These are phyloP conservation scores for Aristolochia fimbriata DNA, from an alignment of 164 flowering plant species.

Conservation along the genomic window DNA sequence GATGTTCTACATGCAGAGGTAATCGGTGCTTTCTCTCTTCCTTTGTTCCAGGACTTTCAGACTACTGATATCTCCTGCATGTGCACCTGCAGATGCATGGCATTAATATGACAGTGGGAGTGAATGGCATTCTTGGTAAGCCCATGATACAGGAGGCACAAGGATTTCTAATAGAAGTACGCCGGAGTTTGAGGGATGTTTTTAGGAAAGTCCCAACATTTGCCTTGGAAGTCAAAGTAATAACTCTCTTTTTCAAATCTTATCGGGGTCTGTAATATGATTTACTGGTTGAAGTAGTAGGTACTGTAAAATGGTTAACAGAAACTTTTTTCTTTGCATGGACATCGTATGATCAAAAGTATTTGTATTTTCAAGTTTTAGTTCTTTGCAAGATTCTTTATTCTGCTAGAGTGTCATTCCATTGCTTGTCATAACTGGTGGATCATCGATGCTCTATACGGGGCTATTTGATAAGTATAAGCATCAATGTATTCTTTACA, in stretches of 20 bases:
- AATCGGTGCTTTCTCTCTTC: constrained; percentile 1
- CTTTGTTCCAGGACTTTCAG: neutral
- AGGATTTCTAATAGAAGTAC: constrained; percentile 67
- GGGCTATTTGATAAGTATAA: no score
- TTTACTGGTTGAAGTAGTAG: no score
- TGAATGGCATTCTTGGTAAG: constrained; percentile 62
- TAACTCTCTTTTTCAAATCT: neutral
- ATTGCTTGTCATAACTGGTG: no score
- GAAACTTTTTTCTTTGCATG: no score
- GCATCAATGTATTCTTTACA: no score
- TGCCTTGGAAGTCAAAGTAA: constrained; percentile 78
- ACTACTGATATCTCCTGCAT: neutral
- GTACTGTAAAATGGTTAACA: no score
- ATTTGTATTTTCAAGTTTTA: no score
- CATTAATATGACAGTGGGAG: constrained; percentile 85
- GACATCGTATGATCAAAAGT: no score
- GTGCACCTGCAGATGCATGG: constrained; percentile 61
- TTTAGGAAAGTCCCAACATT: constrained; percentile 90
- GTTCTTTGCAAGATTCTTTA: no score
- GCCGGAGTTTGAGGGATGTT: constrained; percentile 91
- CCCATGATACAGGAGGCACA: constrained; percentile 81
- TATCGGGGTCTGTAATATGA: no score
- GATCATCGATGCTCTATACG: no score
- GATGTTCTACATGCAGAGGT: constrained; percentile 96
- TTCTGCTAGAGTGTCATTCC: no score